These are phyloP conservation scores for Barnettozyma vustinii DNA, from an alignment of 805 yeast genomes.

Conservation along the genomic window DNA sequence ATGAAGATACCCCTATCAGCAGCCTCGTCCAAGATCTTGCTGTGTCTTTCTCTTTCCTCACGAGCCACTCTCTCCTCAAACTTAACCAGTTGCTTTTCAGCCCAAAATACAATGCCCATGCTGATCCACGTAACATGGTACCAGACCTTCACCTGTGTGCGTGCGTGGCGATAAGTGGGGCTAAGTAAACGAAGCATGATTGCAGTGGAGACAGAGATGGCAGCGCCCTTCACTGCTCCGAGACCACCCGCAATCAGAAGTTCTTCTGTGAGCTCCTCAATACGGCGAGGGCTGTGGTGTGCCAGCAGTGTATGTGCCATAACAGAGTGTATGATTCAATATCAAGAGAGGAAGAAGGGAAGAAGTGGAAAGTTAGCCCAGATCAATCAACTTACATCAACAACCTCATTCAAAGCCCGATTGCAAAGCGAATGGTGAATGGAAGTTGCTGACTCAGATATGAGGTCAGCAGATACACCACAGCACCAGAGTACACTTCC, in stretches of 20 bases:
- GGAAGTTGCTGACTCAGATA: background rate
- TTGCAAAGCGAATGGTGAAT: background rate
- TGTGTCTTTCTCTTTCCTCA: conserved; percentile 31
- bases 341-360: background rate
- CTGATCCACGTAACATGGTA: conserved; percentile 38
- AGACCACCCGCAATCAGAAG: conserved; percentile 32
- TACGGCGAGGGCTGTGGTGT: conserved; percentile 33
- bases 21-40: conserved; percentile 35
- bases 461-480: background rate
- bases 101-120: conserved; percentile 36
- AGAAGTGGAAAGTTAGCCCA: background rate
- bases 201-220: conserved; percentile 31
- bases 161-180: conserved; percentile 31
- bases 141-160: conserved; percentile 36
- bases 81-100: conserved; percentile 34
- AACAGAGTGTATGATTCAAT: background rate
- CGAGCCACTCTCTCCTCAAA: conserved; percentile 31
- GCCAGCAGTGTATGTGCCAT: conserved; percentile 28
- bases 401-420: background rate
- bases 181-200: conserved; percentile 30
- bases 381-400: background rate
- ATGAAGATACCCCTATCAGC: conserved; percentile 40
- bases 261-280: conserved; percentile 32
- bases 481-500: no score
- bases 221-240: conserved; percentile 39